phyloP scores from a whole-genome alignment of 177 flowering plant species.

The Tripterygium wilfordii region DNA sequence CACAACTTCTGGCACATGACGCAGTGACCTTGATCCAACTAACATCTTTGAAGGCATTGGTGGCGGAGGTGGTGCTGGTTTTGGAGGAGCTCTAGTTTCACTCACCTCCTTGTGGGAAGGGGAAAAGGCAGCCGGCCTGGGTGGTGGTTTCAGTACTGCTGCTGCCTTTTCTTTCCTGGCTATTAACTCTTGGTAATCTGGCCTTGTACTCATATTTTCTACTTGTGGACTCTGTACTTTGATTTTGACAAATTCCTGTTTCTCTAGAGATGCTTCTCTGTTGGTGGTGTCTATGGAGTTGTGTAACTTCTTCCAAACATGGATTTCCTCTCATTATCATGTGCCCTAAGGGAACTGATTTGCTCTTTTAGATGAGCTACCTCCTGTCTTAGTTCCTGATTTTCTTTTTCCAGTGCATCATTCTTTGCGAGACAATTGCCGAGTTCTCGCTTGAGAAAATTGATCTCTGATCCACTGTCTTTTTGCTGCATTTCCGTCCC shows the following conservation, averaged over 20 bases:
- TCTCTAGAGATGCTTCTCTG: constrained; percentile 22
- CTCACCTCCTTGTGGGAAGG: constrained; percentile 13
- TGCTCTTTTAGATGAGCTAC: constrained; percentile 37
- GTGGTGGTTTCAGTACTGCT: constrained; percentile 39
- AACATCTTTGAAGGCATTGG: constrained; percentile 33
- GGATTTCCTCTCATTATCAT: constrained; percentile 44
- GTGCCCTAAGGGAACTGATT: constrained; percentile 41
- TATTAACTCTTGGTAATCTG: constrained; percentile 14
- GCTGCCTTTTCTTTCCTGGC: constrained; percentile 17
- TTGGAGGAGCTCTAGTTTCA: constrained; percentile 11
- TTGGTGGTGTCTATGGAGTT: constrained; percentile 20
- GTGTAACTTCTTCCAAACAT: constrained; percentile 49
- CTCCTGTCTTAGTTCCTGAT: constrained; percentile 60
- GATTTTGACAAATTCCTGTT: constrained; percentile 11
- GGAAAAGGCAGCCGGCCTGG: constrained; percentile 18
- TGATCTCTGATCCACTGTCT: constrained; percentile 26
- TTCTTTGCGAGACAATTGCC: constrained; percentile 32
- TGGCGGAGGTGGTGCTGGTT: constrained; percentile 49
- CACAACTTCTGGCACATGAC: constrained; percentile 62
- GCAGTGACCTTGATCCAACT: constrained; percentile 30
- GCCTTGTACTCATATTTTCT: constrained; percentile 8
- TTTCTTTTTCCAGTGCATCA: constrained; percentile 47
- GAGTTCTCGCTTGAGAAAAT: constrained; percentile 34
- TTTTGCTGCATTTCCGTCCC: constrained; percentile 28
- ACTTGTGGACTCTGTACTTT: constrained; percentile 14